Evolutionary conservation across 2,329 filamentous ascomycete species (phyloP).

Genomic region (Fusarium bactridioides): DNA sequence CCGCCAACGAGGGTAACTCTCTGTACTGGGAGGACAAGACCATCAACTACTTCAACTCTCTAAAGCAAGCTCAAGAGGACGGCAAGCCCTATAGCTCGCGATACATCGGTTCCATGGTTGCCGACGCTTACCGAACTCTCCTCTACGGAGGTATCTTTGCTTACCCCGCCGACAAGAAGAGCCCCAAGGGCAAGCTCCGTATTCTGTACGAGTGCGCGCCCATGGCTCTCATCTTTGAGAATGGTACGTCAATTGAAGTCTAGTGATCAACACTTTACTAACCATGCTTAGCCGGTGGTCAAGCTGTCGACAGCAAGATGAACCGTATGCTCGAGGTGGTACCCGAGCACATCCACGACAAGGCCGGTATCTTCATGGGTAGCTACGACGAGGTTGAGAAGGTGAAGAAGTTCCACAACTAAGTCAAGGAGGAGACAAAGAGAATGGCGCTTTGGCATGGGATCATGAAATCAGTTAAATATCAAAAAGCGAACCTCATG

Average conservation of each 20-base stretch:
- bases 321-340: slow-evolving; percentile 86
- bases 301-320: slow-evolving; percentile 93
- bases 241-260: slow-evolving; percentile 68
- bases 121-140: slow-evolving; percentile 94
- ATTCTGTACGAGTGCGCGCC: slow-evolving; percentile 98
- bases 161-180: slow-evolving; percentile 98
- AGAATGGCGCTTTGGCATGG: slow-evolving; percentile 14
- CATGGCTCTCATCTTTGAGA: slow-evolving; percentile 99
- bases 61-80: slow-evolving; percentile 79
- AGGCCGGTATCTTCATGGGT: slow-evolving; percentile 94
- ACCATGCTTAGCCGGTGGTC: slow-evolving; percentile 76
- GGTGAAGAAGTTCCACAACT: slow-evolving; percentile 80
- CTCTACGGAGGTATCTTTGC: slow-evolving; percentile 97
- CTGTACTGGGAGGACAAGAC: slow-evolving; percentile 93
- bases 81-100: slow-evolving; percentile 93
- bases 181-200: slow-evolving; percentile 94
- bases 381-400: slow-evolving; percentile 96
- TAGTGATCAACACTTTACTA: slow-evolving; percentile 27
- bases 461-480: slow-evolving; percentile 33
- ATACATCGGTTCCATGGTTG: slow-evolving; percentile 98
- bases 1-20: slow-evolving; percentile 98
- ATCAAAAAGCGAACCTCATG: slow-evolving; percentile 34
- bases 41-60: slow-evolving; percentile 85
- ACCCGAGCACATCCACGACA: slow-evolving; percentile 93
- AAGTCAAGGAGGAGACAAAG: slow-evolving; percentile 3